phyloP scores from a whole-genome alignment of 768 basidiomycete species.

The Coprinopsis strossmayeri region DNA sequence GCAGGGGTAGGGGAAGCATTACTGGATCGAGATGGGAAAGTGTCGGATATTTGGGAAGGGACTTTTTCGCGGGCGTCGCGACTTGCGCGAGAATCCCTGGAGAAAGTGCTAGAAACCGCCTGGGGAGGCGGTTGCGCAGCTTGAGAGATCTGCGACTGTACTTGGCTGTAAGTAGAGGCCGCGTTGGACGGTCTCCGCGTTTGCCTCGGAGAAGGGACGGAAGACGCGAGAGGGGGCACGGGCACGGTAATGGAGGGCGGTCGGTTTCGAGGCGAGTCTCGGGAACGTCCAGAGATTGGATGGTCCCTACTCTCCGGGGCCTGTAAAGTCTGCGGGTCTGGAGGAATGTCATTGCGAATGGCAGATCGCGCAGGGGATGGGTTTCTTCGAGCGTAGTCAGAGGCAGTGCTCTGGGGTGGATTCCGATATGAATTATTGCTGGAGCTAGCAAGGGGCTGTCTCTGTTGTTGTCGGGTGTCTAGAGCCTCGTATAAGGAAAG shows the following conservation, averaged over 20 bases:
- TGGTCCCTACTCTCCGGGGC: slow-evolving; percentile 13
- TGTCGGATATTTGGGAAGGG: slow-evolving; percentile 15
- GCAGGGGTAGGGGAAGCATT: slow-evolving; percentile 24
- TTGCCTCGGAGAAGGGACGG: slow-evolving; percentile 20
- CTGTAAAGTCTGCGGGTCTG: slow-evolving; percentile 9
- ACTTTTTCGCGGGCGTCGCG: slow-evolving; percentile 11
- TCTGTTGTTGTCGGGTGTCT: slow-evolving; percentile 4
- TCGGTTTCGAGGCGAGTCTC: slow-evolving; percentile 7
- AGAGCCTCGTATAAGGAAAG: not conserved
- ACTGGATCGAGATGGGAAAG: slow-evolving; percentile 15
- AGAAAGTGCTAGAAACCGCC: slow-evolving; percentile 2
- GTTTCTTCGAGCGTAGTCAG: slow-evolving; percentile 2
- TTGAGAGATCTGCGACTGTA: slow-evolving; percentile 20
- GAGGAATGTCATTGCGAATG: slow-evolving; percentile 7
- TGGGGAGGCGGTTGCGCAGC: slow-evolving; percentile 12
- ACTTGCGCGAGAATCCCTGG: slow-evolving; percentile 17
- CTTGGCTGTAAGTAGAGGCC: slow-evolving; percentile 29
- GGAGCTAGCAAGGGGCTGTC: not conserved
- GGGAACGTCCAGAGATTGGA: slow-evolving; percentile 6
- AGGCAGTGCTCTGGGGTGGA: not conserved
- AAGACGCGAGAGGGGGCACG: slow-evolving; percentile 23
- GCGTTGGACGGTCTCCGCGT: slow-evolving; percentile 40
- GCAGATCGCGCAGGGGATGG: slow-evolving; percentile 7
- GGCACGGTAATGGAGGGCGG: slow-evolving; percentile 31
- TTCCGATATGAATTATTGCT: too few relatives aligned